Evolutionary conservation across 2,329 filamentous ascomycete species (phyloP), one percentile per base, ranked within the genome.

Genomic region (Aureobasidium pullulans): DNA sequence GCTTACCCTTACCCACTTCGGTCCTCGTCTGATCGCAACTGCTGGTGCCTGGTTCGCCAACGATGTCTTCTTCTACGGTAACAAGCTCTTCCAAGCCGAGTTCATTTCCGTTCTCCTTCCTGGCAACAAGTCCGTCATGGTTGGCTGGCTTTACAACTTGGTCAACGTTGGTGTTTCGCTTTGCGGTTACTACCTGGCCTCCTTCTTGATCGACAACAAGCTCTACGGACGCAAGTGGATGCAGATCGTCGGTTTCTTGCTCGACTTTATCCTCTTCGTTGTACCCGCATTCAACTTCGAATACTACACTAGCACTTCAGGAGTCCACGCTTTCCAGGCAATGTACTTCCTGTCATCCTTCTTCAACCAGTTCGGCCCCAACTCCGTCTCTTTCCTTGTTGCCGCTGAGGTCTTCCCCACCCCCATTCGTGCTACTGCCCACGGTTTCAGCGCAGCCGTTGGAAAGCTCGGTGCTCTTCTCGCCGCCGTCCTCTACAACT

Each of bases 261-360:
- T 92, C 80, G 89, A 88, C 76, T 97, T 96, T 80, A 79, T 96
- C 75, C 87, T 95, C 75, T 97, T 97, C 76, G 81, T 96, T 71
- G 83, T 96, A 43, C 93, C 93, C 1, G 92, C 88, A 47, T 96
- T 96, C 82, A 80, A 90, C 70, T 96, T 86, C 78, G 72, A 89
- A 0, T 91, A 94, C 83, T 96, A 91, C 79, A 90, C 83, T 19
- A 79, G 79, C 52, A 77, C 81, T 1, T 78, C 79, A 6, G 84
- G 90, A 67, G 87, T 96, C 72, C 85, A 90, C 69, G 79, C 81
- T n/a, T 97, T 97, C 86, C 92, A 96, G 79, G 85, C 92, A 71
- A 96, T 97, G 90, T 96, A 96, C 82, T 96, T 96, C 78, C 74
- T 97, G 66, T 96, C 90, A 7, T 96, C 90, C 28, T 97, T 97